Evolutionary conservation across 306 rosid genomes (phyloP).

Genomic region (Albizia julibrissin): DNA sequence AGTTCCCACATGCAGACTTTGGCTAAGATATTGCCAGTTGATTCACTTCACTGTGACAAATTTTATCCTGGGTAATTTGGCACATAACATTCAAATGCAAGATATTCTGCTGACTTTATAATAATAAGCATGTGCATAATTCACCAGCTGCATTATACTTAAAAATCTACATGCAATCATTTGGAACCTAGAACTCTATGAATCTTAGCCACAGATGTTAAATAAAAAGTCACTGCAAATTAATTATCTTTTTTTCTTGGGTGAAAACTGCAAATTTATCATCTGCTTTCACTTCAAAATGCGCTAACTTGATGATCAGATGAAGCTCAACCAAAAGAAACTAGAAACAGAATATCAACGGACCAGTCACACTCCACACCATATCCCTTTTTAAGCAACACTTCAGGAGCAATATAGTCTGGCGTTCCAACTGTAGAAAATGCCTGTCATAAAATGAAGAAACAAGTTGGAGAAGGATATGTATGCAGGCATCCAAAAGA

Average conservation of each 20-base stretch:
- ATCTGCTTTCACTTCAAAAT: constrained; percentile 28
- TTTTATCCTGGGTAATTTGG: background rate
- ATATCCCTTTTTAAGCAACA: constrained; percentile 83
- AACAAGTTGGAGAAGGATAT: constrained; percentile 31
- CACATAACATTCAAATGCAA: background rate
- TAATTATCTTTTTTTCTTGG: background rate
- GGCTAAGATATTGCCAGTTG: background rate
- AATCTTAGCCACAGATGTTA: background rate
- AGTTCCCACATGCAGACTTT: background rate
- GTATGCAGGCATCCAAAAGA: constrained; percentile 9
- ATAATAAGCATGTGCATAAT: constrained; percentile 1
- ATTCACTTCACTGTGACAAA: background rate
- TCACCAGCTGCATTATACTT: background rate
- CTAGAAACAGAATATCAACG: constrained; percentile 35
- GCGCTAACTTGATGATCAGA: constrained; percentile 8
- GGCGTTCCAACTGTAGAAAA: constrained; percentile 95
- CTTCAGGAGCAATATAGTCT: constrained; percentile 92
- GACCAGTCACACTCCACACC: constrained; percentile 93
- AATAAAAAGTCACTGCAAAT: background rate
- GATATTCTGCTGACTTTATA: background rate
- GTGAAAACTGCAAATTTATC: constrained; percentile 13
- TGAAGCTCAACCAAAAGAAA: constrained; percentile 14
- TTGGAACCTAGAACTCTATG: constrained; percentile 15
- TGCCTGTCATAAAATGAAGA: constrained; percentile 60
- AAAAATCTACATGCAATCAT: background rate